A percentile compares a stretch with the other conserved stretches of the same genome.
phyloP scores from a whole-genome alignment of 495 filamentous ascomycete genomes.

The Hypoxylon subgilvum region DNA sequence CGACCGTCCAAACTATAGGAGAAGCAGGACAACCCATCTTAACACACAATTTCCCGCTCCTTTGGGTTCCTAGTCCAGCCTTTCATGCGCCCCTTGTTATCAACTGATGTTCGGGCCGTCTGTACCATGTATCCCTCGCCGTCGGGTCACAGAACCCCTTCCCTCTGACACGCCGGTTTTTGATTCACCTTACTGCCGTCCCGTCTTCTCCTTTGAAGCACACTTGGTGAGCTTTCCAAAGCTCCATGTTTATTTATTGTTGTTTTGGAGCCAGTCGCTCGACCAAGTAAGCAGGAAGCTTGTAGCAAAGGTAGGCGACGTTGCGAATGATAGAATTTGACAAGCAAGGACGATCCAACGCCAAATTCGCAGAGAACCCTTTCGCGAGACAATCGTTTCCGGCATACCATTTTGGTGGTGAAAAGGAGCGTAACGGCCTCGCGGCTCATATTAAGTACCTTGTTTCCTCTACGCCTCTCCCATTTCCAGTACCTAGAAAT shows the following conservation, averaged over 20 bases:
- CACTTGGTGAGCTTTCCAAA: constrained; percentile 24
- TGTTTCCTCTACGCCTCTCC: constrained; percentile 39
- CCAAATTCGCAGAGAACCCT: constrained; percentile 32
- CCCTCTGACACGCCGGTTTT: constrained; percentile 24
- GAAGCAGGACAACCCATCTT: constrained; percentile 31
- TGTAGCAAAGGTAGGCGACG: constrained; percentile 22
- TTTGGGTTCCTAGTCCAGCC: constrained; percentile 15
- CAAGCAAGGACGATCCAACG: constrained; percentile 42
- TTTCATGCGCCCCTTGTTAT: constrained; percentile 29
- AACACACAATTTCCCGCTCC: constrained; percentile 34
- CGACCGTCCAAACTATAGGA: constrained; percentile 29
- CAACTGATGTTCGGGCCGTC: constrained; percentile 17
- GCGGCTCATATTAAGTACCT: constrained; percentile 39
- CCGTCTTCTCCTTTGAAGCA: constrained; percentile 21
- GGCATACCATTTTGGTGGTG: constrained; percentile 22
- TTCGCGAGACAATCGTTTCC: constrained; percentile 30
- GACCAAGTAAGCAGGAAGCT: constrained; percentile 16
- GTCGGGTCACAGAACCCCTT: constrained; percentile 20
- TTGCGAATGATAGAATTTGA: constrained; percentile 21
- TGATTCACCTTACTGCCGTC: constrained; percentile 17
- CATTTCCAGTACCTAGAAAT: constrained; percentile 30
- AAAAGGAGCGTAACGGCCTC: constrained; percentile 41
- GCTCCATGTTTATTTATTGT: constrained; percentile 1
- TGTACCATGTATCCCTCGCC: constrained; percentile 20
- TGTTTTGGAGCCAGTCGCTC: constrained; percentile 15